Evolutionary conservation across 495 filamentous ascomycete genomes (phyloP).

Genomic region (Xylaria cubensis): DNA sequence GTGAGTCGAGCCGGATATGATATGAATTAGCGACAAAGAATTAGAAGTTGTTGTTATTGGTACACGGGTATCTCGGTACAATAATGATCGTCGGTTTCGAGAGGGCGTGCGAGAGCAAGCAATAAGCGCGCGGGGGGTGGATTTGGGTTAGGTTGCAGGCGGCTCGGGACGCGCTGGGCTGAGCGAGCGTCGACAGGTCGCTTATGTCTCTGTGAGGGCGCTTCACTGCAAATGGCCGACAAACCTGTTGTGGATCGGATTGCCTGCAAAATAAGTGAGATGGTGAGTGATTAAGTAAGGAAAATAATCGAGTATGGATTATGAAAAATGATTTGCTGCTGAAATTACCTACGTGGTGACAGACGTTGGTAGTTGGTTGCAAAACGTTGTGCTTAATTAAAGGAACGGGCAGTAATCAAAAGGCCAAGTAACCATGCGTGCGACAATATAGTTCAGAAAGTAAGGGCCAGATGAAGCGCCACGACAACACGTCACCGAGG

Average conservation of each 20-base stretch:
- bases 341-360: neutral
- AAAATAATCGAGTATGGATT: neutral
- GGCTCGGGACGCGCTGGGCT: conserved; percentile 31
- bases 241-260: neutral
- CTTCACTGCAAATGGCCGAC: neutral
- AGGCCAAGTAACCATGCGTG: neutral
- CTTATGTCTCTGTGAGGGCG: neutral
- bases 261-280: neutral
- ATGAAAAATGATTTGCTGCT: neutral
- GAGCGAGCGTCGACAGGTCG: neutral
- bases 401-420: neutral
- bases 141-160: conserved; percentile 34
- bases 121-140: conserved; percentile 28
- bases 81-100: conserved; percentile 48
- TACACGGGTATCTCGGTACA: conserved; percentile 41
- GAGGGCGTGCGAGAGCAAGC: conserved; percentile 29
- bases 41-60: conserved; percentile 23
- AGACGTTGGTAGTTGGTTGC: neutral
- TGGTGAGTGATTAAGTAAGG: neutral
- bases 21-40: neutral
- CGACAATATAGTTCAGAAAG: neutral
- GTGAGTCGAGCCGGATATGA: neutral
- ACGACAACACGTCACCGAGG: neutral
- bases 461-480: neutral
- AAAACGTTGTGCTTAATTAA: neutral